These are phyloP conservation scores for Cenchrus americanus DNA, from an alignment of 176 grass and related monocot species.

Conservation along the genomic window DNA sequence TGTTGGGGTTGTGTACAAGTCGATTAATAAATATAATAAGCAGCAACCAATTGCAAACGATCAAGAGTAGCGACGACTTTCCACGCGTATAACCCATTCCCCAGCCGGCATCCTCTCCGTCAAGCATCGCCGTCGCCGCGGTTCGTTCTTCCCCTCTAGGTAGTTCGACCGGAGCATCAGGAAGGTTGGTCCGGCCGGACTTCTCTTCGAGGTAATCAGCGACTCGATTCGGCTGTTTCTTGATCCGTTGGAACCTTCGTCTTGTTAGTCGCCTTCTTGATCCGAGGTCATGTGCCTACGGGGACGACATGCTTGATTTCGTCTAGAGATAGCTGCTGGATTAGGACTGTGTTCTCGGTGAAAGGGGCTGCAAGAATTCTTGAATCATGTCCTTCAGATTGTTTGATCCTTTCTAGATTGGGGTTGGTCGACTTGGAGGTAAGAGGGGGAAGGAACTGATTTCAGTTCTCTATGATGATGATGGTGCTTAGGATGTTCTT, in stretches of 20 bases:
- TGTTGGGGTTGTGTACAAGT: neutral
- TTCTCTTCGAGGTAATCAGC: slow-evolving; percentile 21
- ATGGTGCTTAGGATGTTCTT: slow-evolving; percentile 3
- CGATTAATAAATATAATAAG: slow-evolving; percentile 15
- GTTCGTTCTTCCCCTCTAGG: neutral
- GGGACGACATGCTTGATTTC: neutral
- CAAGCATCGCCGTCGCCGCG: neutral
- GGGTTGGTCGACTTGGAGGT: slow-evolving; percentile 41
- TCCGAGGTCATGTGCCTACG: neutral
- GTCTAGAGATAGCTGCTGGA: neutral
- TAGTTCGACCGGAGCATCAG: neutral
- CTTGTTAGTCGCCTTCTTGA: neutral
- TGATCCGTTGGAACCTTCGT: neutral
- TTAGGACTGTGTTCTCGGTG: neutral
- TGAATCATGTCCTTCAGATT: neutral
- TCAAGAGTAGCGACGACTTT: slow-evolving; percentile 28
- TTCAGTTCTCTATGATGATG: neutral
- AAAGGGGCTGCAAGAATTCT: neutral
- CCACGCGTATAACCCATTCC: slow-evolving; percentile 14
- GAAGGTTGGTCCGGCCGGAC: neutral
- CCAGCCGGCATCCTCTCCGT: neutral
- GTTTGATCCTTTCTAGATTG: neutral
- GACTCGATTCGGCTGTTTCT: neutral
- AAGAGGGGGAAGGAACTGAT: neutral
- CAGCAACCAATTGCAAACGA: slow-evolving; percentile 24